Percentiles rank a stretch among this genome's conserved stretches.
These are phyloP conservation scores for Fusarium sp. DNA, from an alignment of 2,329 filamentous ascomycete genomes.

Conservation along the genomic window DNA sequence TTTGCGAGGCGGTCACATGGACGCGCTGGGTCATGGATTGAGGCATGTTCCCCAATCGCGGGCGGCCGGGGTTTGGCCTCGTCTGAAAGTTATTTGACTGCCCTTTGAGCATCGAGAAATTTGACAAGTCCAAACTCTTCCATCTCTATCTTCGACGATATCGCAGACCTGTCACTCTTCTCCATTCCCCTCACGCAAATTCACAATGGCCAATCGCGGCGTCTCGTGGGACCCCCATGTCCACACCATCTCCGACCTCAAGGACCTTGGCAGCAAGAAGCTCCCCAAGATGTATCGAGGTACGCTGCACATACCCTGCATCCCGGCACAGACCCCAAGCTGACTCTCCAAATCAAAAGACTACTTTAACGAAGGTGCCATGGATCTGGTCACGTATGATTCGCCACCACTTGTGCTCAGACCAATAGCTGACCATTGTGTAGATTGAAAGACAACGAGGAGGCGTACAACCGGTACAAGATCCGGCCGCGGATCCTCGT, in stretches of 20 bases:
- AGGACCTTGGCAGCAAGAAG: conserved; percentile 31
- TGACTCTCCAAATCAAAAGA: conserved; percentile 51
- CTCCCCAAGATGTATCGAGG: conserved; percentile 43
- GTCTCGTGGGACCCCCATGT: conserved; percentile 35
- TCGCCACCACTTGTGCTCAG: neutral
- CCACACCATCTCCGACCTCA: conserved; percentile 40
- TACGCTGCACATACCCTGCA: neutral
- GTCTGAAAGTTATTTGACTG: conserved; percentile 10
- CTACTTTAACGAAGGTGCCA: conserved; percentile 72
- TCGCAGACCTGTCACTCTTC: neutral
- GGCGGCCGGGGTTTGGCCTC: neutral
- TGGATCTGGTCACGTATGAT: conserved; percentile 57
- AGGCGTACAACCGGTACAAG: conserved; percentile 66
- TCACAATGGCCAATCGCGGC: conserved; percentile 39
- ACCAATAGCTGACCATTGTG: conserved; percentile 39
- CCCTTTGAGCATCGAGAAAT: neutral
- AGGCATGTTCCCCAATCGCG: conserved; percentile 3
- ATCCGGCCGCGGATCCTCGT: conserved; percentile 57
- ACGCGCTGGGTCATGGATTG: neutral
- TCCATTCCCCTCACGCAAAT: neutral
- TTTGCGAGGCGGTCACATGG: conserved; percentile 12
- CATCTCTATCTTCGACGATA: neutral
- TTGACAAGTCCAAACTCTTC: neutral
- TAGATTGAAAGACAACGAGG: conserved; percentile 68
- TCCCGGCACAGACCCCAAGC: neutral